These are phyloP conservation scores for Colletotrichum scovillei DNA, from an alignment of 2,329 filamentous ascomycete species.

Conservation along the genomic window DNA sequence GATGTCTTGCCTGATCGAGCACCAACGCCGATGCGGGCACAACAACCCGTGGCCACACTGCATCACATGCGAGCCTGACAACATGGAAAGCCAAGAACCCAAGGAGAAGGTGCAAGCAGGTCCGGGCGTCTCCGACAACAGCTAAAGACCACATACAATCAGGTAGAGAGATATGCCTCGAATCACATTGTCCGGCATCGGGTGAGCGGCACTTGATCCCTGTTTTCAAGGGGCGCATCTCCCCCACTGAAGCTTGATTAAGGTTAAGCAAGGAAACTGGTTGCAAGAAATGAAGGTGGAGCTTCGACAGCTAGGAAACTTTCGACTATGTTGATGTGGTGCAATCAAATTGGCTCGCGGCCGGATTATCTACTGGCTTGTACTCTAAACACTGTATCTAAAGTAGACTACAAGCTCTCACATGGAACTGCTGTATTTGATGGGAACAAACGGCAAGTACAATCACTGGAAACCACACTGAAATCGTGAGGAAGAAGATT, in stretches of 20 bases:
- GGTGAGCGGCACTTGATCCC: slow-evolving; percentile 3
- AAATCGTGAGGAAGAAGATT: background rate
- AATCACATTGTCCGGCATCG: background rate
- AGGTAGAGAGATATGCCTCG: background rate
- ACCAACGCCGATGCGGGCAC: slow-evolving; percentile 1
- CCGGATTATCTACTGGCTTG: background rate
- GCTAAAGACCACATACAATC: background rate
- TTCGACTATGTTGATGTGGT: background rate
- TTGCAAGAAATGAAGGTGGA: background rate
- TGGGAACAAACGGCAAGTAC: no score
- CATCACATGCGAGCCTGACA: background rate
- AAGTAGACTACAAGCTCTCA: background rate
- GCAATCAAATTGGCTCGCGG: background rate
- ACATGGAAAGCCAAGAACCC: background rate
- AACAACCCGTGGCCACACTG: background rate
- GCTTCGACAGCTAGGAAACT: background rate
- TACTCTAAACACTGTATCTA: background rate
- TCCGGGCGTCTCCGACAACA: background rate
- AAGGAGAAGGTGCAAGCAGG: background rate
- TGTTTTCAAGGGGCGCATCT: background rate
- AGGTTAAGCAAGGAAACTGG: background rate
- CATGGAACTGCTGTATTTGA: no score
- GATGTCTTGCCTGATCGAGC: slow-evolving; percentile 4
- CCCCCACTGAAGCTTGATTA: background rate
- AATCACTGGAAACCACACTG: no score